Evolutionary conservation across 257 asterid genomes (phyloP).

Genomic region (Przewalskia tangutica): DNA sequence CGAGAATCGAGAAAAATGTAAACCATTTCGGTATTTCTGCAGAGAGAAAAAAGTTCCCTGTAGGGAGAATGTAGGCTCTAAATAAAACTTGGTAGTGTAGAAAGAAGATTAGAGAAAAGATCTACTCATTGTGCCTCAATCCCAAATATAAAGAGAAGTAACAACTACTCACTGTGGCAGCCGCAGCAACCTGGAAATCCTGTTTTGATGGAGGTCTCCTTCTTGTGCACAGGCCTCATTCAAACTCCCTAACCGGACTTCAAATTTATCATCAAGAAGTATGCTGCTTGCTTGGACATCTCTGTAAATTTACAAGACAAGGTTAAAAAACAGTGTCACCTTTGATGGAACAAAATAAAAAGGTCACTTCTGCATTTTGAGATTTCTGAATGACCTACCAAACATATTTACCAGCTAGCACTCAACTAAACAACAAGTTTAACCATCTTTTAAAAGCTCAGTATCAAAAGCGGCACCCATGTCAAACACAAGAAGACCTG

Average conservation of each 20-base stretch:
- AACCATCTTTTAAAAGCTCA: not conserved
- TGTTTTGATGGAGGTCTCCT: conserved; percentile 57
- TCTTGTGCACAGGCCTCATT: conserved; percentile 80
- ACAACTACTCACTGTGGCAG: conserved; percentile 65
- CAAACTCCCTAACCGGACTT: conserved; percentile 91
- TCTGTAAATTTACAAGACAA: conserved; percentile 29
- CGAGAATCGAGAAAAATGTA: not conserved
- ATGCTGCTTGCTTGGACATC: conserved; percentile 93
- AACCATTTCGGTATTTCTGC: not conserved
- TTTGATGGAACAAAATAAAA: no score
- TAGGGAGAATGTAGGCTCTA: not conserved
- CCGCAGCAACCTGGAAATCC: conserved; percentile 63
- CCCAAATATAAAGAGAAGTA: not conserved
- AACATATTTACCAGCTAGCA: not conserved
- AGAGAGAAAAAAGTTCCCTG: not conserved
- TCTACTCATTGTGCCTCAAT: not conserved
- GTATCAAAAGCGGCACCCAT: not conserved
- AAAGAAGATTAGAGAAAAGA: not conserved
- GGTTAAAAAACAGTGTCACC: not conserved
- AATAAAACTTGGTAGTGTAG: not conserved
- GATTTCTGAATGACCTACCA: not conserved
- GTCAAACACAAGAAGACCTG: not conserved
- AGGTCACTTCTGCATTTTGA: not conserved
- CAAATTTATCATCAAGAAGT: conserved; percentile 90
- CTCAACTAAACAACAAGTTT: not conserved